These are phyloP conservation scores for Eucalyptus pauciflora DNA, from an alignment of 345 rosid species.

Conservation along the genomic window DNA sequence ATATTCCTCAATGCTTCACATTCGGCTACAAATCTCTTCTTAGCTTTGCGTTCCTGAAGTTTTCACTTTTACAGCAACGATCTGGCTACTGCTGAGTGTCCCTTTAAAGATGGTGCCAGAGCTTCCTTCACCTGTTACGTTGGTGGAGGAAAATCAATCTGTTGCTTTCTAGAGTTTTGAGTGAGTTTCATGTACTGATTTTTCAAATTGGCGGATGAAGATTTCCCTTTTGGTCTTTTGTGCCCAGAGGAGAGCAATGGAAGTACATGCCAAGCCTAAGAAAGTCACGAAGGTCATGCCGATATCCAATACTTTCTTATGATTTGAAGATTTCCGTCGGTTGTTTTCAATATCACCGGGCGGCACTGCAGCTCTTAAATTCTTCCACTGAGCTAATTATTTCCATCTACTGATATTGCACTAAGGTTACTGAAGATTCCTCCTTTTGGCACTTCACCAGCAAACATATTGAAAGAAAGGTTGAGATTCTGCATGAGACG, in stretches of 20 bases:
- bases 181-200: neutral
- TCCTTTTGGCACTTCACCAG: neutral
- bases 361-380: neutral
- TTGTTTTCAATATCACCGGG: neutral
- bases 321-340: neutral
- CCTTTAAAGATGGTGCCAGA: constrained; percentile 4
- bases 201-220: neutral
- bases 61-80: constrained; percentile 5
- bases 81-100: neutral
- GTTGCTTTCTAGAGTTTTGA: neutral
- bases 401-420: neutral
- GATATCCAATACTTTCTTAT: neutral
- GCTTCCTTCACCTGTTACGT: neutral
- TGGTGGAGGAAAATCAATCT: no score
- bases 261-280: neutral
- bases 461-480: neutral
- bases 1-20: constrained; percentile 3
- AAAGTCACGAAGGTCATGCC: neutral
- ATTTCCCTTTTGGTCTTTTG: neutral
- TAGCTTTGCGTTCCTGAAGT: neutral
- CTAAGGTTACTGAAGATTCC: neutral
- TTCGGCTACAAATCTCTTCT: constrained; percentile 1
- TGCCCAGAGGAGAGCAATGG: neutral
- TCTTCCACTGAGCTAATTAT: neutral
- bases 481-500: neutral